A percentile compares a stretch with the other conserved stretches of the same genome.
Conservation (phyloP, 2,329 filamentous ascomycete genomes). For the Chrysosphaeria jannelii region DNA sequence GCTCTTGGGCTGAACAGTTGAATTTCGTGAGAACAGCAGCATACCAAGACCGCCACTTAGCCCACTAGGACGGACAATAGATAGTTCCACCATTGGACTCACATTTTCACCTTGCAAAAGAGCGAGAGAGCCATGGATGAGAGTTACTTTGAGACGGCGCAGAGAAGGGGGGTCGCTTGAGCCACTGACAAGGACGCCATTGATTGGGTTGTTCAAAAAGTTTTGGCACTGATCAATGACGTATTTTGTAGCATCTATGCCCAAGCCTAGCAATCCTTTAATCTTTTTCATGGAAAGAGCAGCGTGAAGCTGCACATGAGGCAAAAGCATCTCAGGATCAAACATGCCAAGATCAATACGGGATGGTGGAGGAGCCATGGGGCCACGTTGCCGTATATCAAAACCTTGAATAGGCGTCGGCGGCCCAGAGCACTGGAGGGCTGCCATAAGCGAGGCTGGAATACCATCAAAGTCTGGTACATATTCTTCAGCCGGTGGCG, state of each 20-base stretch:
- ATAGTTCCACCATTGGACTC: no score
- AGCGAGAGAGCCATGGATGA: slow-evolving; percentile 2
- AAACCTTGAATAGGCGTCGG: no score
- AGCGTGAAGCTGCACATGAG: slow-evolving; percentile 4
- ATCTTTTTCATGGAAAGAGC: slow-evolving; percentile 1
- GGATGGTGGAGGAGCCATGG: slow-evolving; percentile 2
- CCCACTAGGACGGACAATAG: neutral
- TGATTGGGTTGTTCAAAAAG: slow-evolving; percentile 1
- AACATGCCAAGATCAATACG: slow-evolving; percentile 3
- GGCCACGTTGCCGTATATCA: slow-evolving; percentile 5
- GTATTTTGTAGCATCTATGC: neutral
- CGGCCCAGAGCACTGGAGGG: no score
- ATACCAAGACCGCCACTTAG: slow-evolving; percentile 2
- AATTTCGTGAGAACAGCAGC: slow-evolving; percentile 2
- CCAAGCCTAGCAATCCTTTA: slow-evolving; percentile 2
- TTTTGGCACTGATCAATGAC: slow-evolving; percentile 1
- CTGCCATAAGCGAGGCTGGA: no score
- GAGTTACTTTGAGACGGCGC: slow-evolving; percentile 3
- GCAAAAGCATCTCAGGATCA: slow-evolving; percentile 3
- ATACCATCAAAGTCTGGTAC: no score
- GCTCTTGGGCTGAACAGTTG: neutral
- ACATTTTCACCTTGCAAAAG: slow-evolving; percentile 1
- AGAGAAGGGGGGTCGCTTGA: slow-evolving; percentile 2
- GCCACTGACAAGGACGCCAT: slow-evolving; percentile 2
- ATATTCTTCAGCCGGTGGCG: no score